Evolutionary conservation across 257 asterid genomes (phyloP).

Genomic region (Perilla frutescens): DNA sequence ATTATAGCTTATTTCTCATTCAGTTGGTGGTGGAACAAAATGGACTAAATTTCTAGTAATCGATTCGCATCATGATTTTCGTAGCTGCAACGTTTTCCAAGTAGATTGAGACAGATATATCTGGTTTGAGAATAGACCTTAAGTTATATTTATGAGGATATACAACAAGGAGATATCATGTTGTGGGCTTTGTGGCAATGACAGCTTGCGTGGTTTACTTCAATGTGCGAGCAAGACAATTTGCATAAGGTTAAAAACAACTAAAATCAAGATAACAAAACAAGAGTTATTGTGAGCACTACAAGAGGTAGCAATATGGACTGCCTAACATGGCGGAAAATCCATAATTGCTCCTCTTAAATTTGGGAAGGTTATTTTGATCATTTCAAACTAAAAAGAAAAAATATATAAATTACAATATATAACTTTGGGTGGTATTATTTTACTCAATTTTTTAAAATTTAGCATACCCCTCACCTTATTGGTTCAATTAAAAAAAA

Average conservation of each 20-base stretch:
- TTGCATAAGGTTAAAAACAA: background rate
- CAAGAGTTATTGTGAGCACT: constrained; percentile 9
- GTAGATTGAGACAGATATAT: background rate
- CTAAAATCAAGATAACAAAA: background rate
- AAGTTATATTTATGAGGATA: background rate
- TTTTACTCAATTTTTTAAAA: too few species aligned
- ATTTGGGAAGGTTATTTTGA: too few species aligned
- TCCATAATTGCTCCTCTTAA: too few species aligned
- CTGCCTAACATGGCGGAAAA: too few species aligned
- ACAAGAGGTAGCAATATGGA: background rate
- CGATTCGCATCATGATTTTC: background rate
- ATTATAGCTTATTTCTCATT: constrained; percentile 11
- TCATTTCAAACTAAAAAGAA: too few species aligned
- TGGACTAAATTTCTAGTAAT: background rate
- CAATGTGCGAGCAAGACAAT: background rate
- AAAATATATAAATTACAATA: too few species aligned
- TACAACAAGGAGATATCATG: background rate
- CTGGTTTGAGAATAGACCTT: background rate
- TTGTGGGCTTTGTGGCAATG: constrained; percentile 9
- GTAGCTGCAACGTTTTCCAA: background rate
- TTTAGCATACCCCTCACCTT: too few species aligned
- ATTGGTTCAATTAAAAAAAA: too few species aligned
- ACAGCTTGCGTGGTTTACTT: constrained; percentile 1
- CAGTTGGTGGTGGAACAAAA: background rate
- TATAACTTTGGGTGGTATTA: too few species aligned